These are phyloP conservation scores for Prunus armeniaca DNA, from an alignment of 306 rosid species.

Conservation along the genomic window DNA sequence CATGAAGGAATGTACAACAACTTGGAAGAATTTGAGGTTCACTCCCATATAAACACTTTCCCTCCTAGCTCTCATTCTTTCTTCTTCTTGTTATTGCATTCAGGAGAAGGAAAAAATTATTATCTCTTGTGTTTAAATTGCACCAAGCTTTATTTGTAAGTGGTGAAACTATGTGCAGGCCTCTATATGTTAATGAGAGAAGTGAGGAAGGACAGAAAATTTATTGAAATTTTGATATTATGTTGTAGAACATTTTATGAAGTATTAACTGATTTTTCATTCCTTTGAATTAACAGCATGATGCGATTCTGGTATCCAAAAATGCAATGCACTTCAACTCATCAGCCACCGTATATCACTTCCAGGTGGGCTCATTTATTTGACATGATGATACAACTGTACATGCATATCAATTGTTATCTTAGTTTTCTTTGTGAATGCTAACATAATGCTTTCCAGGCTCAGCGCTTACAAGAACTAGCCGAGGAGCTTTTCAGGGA, in stretches of 20 bases:
- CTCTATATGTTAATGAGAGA: no score
- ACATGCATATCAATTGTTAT: no score
- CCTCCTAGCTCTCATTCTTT: neutral
- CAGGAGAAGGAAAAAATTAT: neutral
- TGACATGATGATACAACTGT: neutral
- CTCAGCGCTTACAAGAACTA: constrained; percentile 24
- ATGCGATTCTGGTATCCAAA: constrained; percentile 21
- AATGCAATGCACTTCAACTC: constrained; percentile 40
- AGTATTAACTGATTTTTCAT: neutral
- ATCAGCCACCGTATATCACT: constrained; percentile 26
- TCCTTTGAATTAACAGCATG: constrained; percentile 24
- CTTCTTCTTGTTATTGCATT: neutral
- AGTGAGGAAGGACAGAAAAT: no score
- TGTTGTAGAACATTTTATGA: neutral
- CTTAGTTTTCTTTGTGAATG: neutral
- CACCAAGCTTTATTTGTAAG: neutral
- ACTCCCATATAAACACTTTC: neutral
- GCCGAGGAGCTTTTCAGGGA: constrained; percentile 18
- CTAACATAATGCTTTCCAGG: constrained; percentile 19
- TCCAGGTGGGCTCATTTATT: constrained; percentile 21
- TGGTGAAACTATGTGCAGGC: neutral
- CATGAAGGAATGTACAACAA: constrained; percentile 27
- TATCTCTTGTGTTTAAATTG: neutral
- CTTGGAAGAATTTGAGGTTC: constrained; percentile 42
- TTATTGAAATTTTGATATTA: no score